Percentiles rank a stretch among this genome's conserved stretches.
Conservation (phyloP, 1,284 basidiomycete genomes). For the Heterobasidion annosum region DNA sequence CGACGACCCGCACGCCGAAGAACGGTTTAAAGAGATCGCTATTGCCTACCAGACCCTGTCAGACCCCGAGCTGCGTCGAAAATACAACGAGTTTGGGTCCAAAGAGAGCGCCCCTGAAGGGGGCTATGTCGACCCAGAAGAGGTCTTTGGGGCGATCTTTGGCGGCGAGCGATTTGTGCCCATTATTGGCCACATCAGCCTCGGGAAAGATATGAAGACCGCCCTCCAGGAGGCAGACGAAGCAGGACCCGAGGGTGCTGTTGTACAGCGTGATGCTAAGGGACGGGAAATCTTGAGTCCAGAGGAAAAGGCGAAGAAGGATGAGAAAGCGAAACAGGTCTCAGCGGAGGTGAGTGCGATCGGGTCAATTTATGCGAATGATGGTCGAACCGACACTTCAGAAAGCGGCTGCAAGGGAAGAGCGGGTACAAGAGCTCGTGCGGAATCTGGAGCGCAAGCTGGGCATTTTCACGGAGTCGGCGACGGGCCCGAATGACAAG, state of each 20-base stretch:
- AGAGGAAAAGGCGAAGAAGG: slow-evolving; percentile 75
- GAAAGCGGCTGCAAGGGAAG: slow-evolving; percentile 76
- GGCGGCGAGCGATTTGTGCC: slow-evolving; percentile 80
- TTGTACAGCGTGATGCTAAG: slow-evolving; percentile 49
- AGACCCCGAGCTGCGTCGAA: slow-evolving; percentile 75
- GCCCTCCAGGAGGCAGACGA: slow-evolving; percentile 91
- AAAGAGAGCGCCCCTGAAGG: slow-evolving; percentile 76
- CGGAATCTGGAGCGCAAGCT: slow-evolving; percentile 84
- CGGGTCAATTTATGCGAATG: background rate
- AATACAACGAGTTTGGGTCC: slow-evolving; percentile 90
- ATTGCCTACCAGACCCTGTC: slow-evolving; percentile 88
- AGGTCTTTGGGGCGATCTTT: slow-evolving; percentile 92
- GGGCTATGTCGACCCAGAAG: slow-evolving; percentile 69
- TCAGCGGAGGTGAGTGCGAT: slow-evolving; percentile 49
- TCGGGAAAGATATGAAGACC: slow-evolving; percentile 96
- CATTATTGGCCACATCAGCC: slow-evolving; percentile 76
- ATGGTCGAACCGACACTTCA: slow-evolving; percentile 20
- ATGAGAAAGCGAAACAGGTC: slow-evolving; percentile 66
- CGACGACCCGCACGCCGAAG: slow-evolving; percentile 87
- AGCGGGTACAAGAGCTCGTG: slow-evolving; percentile 77
- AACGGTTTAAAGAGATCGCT: slow-evolving; percentile 83
- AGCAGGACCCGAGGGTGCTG: slow-evolving; percentile 26
- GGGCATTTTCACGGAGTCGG: slow-evolving; percentile 88
- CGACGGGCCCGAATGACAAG: slow-evolving; percentile 62
- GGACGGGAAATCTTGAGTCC: slow-evolving; percentile 67